Evolutionary conservation across 257 asterid species (phyloP).

Genomic region (Buddleja alternifolia): DNA sequence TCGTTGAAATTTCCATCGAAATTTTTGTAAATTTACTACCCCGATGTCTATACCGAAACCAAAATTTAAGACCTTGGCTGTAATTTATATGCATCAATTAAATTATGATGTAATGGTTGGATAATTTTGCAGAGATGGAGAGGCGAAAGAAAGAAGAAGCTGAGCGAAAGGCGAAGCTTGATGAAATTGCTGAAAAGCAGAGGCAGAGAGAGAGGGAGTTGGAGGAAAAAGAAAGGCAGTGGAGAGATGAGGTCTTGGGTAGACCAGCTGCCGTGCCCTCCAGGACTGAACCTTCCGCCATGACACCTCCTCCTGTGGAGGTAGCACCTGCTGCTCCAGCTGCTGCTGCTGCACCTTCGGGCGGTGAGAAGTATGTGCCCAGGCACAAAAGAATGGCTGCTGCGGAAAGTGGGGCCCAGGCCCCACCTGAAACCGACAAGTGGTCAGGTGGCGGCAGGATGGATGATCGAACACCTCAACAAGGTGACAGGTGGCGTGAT

Average conservation of each 20-base stretch:
- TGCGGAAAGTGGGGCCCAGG: constrained; percentile 36
- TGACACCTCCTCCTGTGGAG: constrained; percentile 47
- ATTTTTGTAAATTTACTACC: no score
- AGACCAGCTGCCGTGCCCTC: constrained; percentile 34
- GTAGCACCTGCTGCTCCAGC: constrained; percentile 36
- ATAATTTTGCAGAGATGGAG: constrained; percentile 61
- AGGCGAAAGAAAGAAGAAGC: constrained; percentile 71
- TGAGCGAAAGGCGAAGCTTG: constrained; percentile 69
- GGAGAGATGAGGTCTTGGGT: constrained; percentile 54
- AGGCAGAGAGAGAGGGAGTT: constrained; percentile 69
- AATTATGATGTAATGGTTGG: not conserved
- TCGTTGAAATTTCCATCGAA: no score
- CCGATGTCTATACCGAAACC: no score
- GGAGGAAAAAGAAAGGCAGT: constrained; percentile 59
- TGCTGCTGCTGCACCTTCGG: constrained; percentile 40
- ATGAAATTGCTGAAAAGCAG: constrained; percentile 79
- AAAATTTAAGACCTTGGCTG: no score
- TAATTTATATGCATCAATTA: no score
- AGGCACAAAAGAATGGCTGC: constrained; percentile 32
- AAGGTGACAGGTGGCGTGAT: constrained; percentile 57
- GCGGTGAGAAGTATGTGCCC: constrained; percentile 62
- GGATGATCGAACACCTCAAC: constrained; percentile 42
- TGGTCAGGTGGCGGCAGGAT: constrained; percentile 45
- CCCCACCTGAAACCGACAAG: constrained; percentile 55
- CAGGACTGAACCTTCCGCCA: constrained; percentile 40